Base-by-base conservation (phyloP, 202 grass and related monocot genomes). In the Setaria viridis region DNA sequence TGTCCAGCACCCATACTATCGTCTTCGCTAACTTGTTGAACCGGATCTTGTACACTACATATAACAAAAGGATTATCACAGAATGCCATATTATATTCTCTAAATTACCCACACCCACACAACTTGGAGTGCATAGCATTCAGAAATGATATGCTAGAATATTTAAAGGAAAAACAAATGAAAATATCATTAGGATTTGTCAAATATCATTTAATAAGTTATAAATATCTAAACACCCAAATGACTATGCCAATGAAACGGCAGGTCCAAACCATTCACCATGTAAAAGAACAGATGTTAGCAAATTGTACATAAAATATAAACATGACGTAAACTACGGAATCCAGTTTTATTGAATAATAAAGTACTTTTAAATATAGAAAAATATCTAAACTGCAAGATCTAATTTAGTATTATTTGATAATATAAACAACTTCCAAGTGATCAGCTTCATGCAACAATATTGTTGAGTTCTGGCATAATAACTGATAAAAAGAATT, bases 41-140 rank as follows among this genome's bases (percentile, higher is more conserved):
- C 76, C 66, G 88, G 54, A 80, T 85, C 79, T 90, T 80, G 83
- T 70, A 82, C 50, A 74, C 93, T 94, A 78, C 57, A 85, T 37
- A 51, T 20, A 88, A 86, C 9, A 33, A 83, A 68, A 60, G 9
- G 42, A 75, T 11, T 42, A 87, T 86, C 29, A 86, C 63, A 82
- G 14, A 56, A 58, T 47, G 20, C 0, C 8, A 71, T 43, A 62
- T 59, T 78, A 76, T 42, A 62, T 59, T 78, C 13, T 78, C 30
- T 2, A 56, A 75, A 35, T 21, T 29, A 68, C 35, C 20, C 1
- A 85, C 12, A 47, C 34, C 15, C 5, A 33, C 2, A 30, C 11
- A 11, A 45, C 7, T 17, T 19, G 16, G 9, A 2, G 5, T 46
- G 15, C 7, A 62, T 7, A 74, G n/a, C 14, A 10, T 67, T 60